A percentile compares a stretch with the other conserved stretches of the same genome.
Conservation (phyloP, 306 rosid species). For the Purshia tridentata region DNA sequence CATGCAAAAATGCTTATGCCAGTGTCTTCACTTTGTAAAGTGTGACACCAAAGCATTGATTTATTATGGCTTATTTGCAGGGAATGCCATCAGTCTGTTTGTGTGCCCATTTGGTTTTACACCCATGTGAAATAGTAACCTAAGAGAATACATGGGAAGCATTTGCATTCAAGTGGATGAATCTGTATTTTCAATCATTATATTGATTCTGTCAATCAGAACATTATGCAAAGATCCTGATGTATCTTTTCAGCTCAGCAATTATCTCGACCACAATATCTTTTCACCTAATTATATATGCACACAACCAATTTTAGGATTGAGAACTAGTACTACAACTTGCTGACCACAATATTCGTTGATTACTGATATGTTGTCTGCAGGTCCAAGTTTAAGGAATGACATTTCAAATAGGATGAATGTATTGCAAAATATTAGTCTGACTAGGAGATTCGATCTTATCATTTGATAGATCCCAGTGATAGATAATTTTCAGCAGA, state of each 20-base stretch:
- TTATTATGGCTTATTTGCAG: not conserved
- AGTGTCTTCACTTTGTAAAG: not conserved
- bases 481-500: no score
- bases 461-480: no score
- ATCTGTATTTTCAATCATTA: not conserved
- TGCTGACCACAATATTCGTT: no score
- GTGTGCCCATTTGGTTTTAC: not conserved
- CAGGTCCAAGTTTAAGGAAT: not conserved
- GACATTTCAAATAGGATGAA: no score
- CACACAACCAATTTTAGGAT: not conserved
- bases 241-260: not conserved
- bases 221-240: not conserved
- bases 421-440: no score
- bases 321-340: not conserved
- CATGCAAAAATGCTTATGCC: no score
- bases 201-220: not conserved
- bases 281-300: conserved; percentile 1
- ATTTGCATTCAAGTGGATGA: not conserved
- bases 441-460: no score
- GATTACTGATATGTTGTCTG: no score
- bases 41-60: not conserved
- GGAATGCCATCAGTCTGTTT: not conserved
- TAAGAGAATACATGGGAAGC: not conserved
- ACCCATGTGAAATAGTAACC: not conserved
- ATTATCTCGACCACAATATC: not conserved